Conservation (phyloP, 2,329 filamentous ascomycete genomes). For the Pseudocercospora cruenta region DNA sequence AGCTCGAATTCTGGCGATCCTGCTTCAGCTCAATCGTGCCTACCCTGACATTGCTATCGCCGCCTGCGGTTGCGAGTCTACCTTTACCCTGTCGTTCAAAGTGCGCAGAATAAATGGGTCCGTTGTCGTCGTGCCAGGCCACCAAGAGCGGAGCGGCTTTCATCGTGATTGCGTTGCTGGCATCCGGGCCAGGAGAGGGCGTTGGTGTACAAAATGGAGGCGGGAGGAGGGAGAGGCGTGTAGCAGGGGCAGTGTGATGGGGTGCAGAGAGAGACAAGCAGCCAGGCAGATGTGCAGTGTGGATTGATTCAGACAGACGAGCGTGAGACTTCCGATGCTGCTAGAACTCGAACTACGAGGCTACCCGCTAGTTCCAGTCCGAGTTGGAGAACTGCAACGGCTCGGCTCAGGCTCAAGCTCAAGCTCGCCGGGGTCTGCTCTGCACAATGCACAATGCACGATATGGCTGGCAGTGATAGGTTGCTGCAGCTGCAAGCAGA, state of each 20-base stretch:
- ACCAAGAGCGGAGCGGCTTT: constrained; percentile 96
- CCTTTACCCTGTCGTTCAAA: constrained; percentile 93
- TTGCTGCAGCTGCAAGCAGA: no score
- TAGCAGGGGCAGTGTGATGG: not conserved
- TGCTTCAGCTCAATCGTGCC: constrained; percentile 37
- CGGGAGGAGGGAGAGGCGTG: not conserved
- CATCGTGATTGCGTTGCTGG: constrained; percentile 58
- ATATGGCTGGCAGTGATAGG: no score
- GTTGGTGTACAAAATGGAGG: constrained; percentile 17
- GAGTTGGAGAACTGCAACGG: no score
- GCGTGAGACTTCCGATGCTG: not conserved
- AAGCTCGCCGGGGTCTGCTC: not conserved
- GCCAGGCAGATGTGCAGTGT: not conserved
- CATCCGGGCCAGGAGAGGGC: constrained; percentile 14
- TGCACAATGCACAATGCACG: no score
- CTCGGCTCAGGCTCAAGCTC: not conserved
- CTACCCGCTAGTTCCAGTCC: not conserved
- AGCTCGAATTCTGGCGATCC: constrained; percentile 3
- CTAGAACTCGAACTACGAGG: not conserved
- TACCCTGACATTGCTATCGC: constrained; percentile 95
- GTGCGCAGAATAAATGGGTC: constrained; percentile 95
- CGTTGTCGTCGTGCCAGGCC: constrained; percentile 97
- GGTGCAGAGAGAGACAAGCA: not conserved
- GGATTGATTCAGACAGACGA: not conserved
- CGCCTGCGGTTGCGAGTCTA: constrained; percentile 87